Evolutionary conservation across 164 flowering plant species (phyloP).

Genomic region (Piper longum): DNA sequence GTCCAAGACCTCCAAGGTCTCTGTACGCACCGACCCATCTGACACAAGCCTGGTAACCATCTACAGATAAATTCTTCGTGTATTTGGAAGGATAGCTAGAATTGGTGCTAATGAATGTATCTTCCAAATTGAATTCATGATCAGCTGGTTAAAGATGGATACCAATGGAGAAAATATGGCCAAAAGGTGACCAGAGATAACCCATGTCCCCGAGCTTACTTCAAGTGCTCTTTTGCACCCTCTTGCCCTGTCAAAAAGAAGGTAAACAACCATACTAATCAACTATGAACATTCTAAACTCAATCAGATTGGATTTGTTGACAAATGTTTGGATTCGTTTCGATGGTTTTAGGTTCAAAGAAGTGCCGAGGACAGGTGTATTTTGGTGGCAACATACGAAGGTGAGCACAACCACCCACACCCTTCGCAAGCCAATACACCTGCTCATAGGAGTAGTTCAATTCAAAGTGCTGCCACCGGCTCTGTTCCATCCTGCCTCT

Average conservation of each 20-base stretch:
- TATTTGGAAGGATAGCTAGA: too few relatives aligned
- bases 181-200: constrained; percentile 29
- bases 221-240: constrained; percentile 26
- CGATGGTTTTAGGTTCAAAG: constrained; percentile 46
- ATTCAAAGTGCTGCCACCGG: neutral
- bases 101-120: too few relatives aligned
- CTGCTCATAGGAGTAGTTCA: neutral
- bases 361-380: constrained; percentile 46
- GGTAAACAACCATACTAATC: constrained; percentile 6
- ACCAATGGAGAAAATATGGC: constrained; percentile 35
- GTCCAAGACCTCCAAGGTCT: constrained; percentile 30
- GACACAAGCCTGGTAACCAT: constrained; percentile 41
- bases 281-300: neutral
- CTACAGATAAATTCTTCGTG: too few relatives aligned
- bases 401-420: constrained; percentile 65
- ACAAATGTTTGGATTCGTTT: neutral
- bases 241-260: constrained; percentile 27
- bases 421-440: constrained; percentile 7
- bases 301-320: too few relatives aligned
- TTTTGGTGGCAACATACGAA: constrained; percentile 64
- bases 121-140: too few relatives aligned
- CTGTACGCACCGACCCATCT: constrained; percentile 28
- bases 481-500: neutral
- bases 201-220: constrained; percentile 32
- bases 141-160: constrained; percentile 24